Conservation (phyloP, 208 protist genomes). For the Crithidia mellificae region DNA sequence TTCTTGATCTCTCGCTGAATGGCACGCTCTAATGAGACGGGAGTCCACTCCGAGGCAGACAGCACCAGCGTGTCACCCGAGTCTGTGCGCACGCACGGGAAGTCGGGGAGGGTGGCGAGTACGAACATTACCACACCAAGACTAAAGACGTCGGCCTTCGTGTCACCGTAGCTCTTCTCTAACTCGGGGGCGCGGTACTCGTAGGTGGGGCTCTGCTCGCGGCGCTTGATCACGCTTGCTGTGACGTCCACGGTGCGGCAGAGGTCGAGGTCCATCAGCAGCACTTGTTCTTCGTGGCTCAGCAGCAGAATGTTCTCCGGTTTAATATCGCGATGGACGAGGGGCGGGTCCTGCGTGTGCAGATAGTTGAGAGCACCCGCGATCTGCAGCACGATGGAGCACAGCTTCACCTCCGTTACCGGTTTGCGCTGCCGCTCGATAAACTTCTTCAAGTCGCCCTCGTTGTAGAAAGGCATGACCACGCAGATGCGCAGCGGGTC, state of each 20-base stretch:
- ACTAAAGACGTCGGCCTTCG: conserved; percentile 87
- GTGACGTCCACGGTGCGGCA: conserved; percentile 60
- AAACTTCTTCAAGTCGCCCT: conserved; percentile 71
- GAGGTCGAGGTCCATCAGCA: conserved; percentile 89
- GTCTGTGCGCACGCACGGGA: conserved; percentile 50
- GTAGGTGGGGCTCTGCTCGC: conserved; percentile 56
- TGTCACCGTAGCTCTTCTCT: conserved; percentile 40
- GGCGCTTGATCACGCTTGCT: conserved; percentile 44
- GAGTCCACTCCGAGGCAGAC: conserved; percentile 58
- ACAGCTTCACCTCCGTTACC: conserved; percentile 66
- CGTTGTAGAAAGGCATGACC: conserved; percentile 87
- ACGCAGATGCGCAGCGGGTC: conserved; percentile 62
- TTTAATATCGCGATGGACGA: conserved; percentile 90
- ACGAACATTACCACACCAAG: conserved; percentile 83
- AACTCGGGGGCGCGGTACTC: conserved; percentile 83
- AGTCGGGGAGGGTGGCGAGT: conserved; percentile 77
- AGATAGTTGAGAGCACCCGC: conserved; percentile 76
- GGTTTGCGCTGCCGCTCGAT: conserved; percentile 57
- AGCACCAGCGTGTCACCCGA: conserved; percentile 58
- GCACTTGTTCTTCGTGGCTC: conserved; percentile 78
- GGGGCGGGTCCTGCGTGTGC: conserved; percentile 70
- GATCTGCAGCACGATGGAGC: conserved; percentile 83
- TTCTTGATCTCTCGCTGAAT: conserved; percentile 46
- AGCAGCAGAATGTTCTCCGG: conserved; percentile 88
- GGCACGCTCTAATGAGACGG: conserved; percentile 42